phyloP scores from a whole-genome alignment of 2,329 filamentous ascomycete genomes.

The Colletotrichum trifolii region DNA sequence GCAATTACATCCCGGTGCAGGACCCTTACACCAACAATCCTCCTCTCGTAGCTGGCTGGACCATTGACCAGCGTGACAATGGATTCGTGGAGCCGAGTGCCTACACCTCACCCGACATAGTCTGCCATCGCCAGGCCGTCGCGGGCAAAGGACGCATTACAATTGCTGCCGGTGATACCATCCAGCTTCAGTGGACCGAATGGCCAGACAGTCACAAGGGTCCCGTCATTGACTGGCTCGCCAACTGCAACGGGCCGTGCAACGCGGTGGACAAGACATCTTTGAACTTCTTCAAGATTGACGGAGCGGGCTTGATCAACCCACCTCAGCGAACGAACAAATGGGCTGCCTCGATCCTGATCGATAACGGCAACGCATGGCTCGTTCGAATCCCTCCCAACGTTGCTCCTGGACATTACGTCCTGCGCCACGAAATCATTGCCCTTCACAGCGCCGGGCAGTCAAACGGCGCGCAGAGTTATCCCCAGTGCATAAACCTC shows the following conservation, averaged over 20 bases:
- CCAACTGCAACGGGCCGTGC: conserved; percentile 56
- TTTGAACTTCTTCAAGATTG: conserved; percentile 60
- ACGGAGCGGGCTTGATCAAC: conserved; percentile 50
- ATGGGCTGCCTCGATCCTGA: conserved; percentile 57
- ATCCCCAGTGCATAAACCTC: conserved; percentile 66
- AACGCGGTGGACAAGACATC: conserved; percentile 52
- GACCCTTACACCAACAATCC: conserved; percentile 31
- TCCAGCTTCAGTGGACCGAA: conserved; percentile 60
- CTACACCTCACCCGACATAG: conserved; percentile 56
- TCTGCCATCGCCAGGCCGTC: conserved; percentile 57
- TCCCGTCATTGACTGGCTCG: conserved; percentile 58
- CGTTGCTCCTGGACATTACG: conserved; percentile 63
- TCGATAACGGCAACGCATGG: conserved; percentile 62
- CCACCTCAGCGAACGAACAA: conserved; percentile 45
- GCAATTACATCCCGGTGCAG: conserved; percentile 50
- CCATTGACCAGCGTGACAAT: conserved; percentile 54
- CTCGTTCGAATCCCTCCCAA: conserved; percentile 59
- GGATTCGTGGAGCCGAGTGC: conserved; percentile 60
- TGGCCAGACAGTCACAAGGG: conserved; percentile 63
- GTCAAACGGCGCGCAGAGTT: conserved; percentile 57
- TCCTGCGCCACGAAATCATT: conserved; percentile 66
- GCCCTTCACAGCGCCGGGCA: conserved; percentile 60
- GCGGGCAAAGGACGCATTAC: conserved; percentile 53
- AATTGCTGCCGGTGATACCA: conserved; percentile 56
- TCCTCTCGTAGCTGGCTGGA: conserved; percentile 49